Evolutionary conservation across 139 green algal species (phyloP), one percentile per base, ranked within the genome.

Genomic region (Coelastrella sp.): DNA sequence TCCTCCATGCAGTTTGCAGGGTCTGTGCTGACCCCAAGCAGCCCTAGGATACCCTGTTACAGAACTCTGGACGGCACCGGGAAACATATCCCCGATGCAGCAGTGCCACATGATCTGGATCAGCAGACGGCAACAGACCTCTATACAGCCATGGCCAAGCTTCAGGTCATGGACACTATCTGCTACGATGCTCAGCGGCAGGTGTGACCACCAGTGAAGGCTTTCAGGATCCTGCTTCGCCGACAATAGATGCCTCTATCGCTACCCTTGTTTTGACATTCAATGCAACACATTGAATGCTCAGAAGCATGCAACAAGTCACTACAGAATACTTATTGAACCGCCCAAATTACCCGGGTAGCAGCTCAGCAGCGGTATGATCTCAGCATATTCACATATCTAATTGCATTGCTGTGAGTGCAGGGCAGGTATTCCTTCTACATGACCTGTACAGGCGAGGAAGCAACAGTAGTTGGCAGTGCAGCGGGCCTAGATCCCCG

Each of bases 181-280:
- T 99, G 98, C 84, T 99, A 98, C 74, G 97, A 99, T 77, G 96
- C 98, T n/a, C 98, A 99, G 93, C 88, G 98, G 7, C 98, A 99
- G 96, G 97, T 96, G 61, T 17, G 17, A 22, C 22, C 14, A 8
- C 68, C 16, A 76, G 3, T 14, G 16, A 6, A 8, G 14, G 7
- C 5, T 10, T 23, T 32, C 7, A 22, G 17, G 5, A 5, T 8
- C 22, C 8, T 76, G 68, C 68, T 5, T 10, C 61, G 61, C 61
- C 0, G 61, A 71, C 61, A 2, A 71, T 1, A 47, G 1, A 47
- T 47, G 32, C 32, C 32, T 47, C 32, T 47, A 47, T 47, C 32
- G 32, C 32, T 47, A 47, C 32, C 32, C 32, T 47, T 47, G 32
- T 47, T 47, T n/a, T 47, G 32, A 47, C 32, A n/a, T 47, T 47